These are phyloP conservation scores for Lotus japonicus DNA, from an alignment of 306 rosid species.

Conservation along the genomic window DNA sequence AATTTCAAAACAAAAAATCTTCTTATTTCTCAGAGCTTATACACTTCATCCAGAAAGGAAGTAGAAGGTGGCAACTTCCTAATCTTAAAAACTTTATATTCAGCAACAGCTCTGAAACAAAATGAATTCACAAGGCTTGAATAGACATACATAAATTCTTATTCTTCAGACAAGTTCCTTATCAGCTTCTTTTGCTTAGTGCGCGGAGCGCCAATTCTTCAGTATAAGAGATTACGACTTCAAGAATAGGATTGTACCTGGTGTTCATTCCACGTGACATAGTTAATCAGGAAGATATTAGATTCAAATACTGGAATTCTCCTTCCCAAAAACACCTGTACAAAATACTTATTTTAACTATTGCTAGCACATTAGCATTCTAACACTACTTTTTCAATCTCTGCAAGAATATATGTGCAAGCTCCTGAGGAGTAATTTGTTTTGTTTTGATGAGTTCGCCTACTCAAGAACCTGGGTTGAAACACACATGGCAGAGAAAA, in stretches of 20 bases:
- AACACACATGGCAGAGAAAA: not conserved
- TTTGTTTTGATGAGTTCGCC: constrained; percentile 61
- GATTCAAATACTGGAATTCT: not conserved
- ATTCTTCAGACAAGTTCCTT: too few relatives aligned
- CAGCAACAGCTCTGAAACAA: too few relatives aligned
- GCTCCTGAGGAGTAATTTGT: constrained; percentile 70
- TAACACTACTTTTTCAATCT: constrained; percentile 55
- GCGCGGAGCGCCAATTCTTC: constrained; percentile 62
- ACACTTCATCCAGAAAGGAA: not conserved
- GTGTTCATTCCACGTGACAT: constrained; percentile 13
- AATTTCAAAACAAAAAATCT: not conserved
- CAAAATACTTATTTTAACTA: not conserved
- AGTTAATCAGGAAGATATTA: not conserved
- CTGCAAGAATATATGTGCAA: constrained; percentile 49
- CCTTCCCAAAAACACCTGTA: not conserved
- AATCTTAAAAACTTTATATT: too few relatives aligned
- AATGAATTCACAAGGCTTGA: too few relatives aligned
- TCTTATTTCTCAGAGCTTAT: not conserved
- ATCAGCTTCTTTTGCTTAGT: constrained; percentile 68
- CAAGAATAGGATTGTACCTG: constrained; percentile 63
- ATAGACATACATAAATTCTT: too few relatives aligned
- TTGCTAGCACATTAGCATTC: constrained; percentile 3
- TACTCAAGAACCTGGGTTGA: constrained; percentile 54
- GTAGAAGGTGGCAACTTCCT: too few relatives aligned
- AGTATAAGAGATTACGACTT: constrained; percentile 53